These are phyloP conservation scores for Dalbergia cochinchinensis DNA, from an alignment of 306 rosid species.

Conservation along the genomic window DNA sequence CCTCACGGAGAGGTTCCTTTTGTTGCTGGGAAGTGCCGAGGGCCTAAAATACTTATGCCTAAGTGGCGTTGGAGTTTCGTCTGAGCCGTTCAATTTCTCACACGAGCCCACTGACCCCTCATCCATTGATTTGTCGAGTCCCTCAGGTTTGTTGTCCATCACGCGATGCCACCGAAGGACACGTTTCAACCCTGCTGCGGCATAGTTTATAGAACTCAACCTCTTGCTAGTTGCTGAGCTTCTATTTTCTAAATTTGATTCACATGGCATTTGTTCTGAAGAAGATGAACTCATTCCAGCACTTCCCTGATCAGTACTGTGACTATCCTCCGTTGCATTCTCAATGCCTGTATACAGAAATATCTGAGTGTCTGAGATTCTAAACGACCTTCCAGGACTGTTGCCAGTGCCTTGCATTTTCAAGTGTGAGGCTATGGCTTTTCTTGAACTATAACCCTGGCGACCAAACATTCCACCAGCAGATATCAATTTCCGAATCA, in stretches of 20 bases:
- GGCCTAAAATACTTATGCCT: conserved; percentile 79
- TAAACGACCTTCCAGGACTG: conserved; percentile 91
- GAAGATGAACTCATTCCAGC: conserved; percentile 64
- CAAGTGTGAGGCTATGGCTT: conserved; percentile 82
- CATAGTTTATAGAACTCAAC: conserved; percentile 70
- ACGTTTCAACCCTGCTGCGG: conserved; percentile 70
- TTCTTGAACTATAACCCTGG: conserved; percentile 74
- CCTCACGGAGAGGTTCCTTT: conserved; percentile 83
- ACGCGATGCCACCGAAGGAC: conserved; percentile 73
- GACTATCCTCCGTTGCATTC: conserved; percentile 50
- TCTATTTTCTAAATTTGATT: conserved; percentile 1
- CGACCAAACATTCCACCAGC: conserved; percentile 92
- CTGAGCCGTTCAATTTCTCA: conserved; percentile 56
- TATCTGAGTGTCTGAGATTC: conserved; percentile 83
- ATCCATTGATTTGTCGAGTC: conserved; percentile 51
- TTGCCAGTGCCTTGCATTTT: conserved; percentile 77
- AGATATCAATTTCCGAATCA: conserved; percentile 78
- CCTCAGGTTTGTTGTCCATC: conserved; percentile 62
- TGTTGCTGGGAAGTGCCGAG: conserved; percentile 66
- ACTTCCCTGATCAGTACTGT: conserved; percentile 57
- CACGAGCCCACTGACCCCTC: conserved; percentile 60
- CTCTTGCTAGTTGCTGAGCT: conserved; percentile 52
- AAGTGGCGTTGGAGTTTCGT: conserved; percentile 75
- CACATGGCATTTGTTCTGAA: conserved; percentile 54
- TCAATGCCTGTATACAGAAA: conserved; percentile 84